These are phyloP conservation scores for Penicillium capsulatum DNA, from an alignment of 2,329 filamentous ascomycete genomes.

Conservation along the genomic window DNA sequence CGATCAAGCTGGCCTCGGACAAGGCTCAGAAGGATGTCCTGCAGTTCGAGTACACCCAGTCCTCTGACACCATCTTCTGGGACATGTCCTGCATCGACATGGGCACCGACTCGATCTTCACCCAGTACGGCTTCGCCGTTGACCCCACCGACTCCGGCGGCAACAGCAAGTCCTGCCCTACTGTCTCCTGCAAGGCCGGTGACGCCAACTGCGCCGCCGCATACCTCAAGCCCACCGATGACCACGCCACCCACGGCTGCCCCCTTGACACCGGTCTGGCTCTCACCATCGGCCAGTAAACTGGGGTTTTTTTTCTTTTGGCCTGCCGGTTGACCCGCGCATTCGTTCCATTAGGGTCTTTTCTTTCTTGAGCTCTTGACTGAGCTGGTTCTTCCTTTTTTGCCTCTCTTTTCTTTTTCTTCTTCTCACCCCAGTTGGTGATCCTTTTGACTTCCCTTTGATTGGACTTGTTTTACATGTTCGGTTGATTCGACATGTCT, in stretches of 20 bases:
- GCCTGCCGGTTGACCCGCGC: slow-evolving; percentile 27
- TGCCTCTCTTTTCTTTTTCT: slow-evolving; percentile 7
- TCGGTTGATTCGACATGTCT: slow-evolving; percentile 21
- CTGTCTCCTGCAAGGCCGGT: slow-evolving; percentile 35
- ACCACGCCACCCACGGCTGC: slow-evolving; percentile 43
- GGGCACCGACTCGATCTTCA: slow-evolving; percentile 30
- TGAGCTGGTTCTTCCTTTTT: slow-evolving; percentile 7
- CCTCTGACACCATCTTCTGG: slow-evolving; percentile 35
- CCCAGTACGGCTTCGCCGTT: slow-evolving; percentile 35
- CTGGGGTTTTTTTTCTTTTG: no score
- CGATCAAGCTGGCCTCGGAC: slow-evolving; percentile 40
- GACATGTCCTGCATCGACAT: slow-evolving; percentile 41
- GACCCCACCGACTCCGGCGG: slow-evolving; percentile 23
- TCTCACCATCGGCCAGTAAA: slow-evolving; percentile 32
- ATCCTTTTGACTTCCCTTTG: slow-evolving; percentile 16
- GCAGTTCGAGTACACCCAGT: slow-evolving; percentile 42
- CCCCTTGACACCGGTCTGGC: slow-evolving; percentile 32
- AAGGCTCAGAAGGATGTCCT: slow-evolving; percentile 34
- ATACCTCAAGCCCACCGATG: slow-evolving; percentile 39
- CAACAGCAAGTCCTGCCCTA: slow-evolving; percentile 26
- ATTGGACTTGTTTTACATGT: no score
- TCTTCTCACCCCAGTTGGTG: slow-evolving; percentile 11
- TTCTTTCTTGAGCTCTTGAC: slow-evolving; percentile 2
- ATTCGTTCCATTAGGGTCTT: slow-evolving; percentile 15
- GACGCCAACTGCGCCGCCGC: slow-evolving; percentile 35